A percentile compares a stretch with the other conserved stretches of the same genome.
Evolutionary conservation across 495 filamentous ascomycete species (phyloP).

Genomic region (Penicillium mononematosum): DNA sequence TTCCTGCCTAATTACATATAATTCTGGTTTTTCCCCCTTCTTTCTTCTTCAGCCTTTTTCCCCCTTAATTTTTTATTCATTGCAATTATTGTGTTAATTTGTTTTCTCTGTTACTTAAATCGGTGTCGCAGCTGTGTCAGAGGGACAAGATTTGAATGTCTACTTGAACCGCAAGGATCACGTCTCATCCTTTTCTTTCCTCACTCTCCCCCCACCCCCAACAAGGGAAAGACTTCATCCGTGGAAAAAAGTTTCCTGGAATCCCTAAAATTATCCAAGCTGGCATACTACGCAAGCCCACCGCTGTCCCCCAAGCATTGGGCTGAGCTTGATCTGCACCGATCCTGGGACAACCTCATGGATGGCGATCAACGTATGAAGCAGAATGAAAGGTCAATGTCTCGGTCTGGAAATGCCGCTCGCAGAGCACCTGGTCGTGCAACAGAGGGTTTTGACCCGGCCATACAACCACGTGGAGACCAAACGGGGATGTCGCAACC

Average conservation of each 20-base stretch:
- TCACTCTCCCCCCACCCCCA: background rate
- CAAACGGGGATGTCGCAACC: constrained; percentile 35
- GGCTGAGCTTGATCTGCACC: constrained; percentile 47
- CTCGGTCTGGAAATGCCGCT: constrained; percentile 25
- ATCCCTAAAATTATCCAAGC: constrained; percentile 41
- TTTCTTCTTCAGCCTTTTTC: constrained; percentile 11
- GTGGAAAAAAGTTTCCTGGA: background rate
- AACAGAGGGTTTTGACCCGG: constrained; percentile 38
- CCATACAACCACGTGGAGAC: constrained; percentile 42
- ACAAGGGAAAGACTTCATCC: background rate
- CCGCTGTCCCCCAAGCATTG: constrained; percentile 60
- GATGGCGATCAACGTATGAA: constrained; percentile 67
- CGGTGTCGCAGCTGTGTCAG: constrained; percentile 8
- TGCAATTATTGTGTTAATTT: constrained; percentile 1
- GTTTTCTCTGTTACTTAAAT: background rate
- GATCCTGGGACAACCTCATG: constrained; percentile 55
- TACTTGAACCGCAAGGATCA: constrained; percentile 12
- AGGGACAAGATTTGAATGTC: constrained; percentile 14
- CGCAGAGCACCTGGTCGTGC: constrained; percentile 23
- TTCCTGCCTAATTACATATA: constrained; percentile 6
- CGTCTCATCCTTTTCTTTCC: constrained; percentile 1
- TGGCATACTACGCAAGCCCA: constrained; percentile 58
- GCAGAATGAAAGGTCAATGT: constrained; percentile 59
- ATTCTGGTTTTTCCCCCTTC: constrained; percentile 7
- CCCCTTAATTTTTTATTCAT: background rate